Conservation (phyloP, 768 basidiomycete species). For the Boletus pseudo-olivaceus region DNA sequence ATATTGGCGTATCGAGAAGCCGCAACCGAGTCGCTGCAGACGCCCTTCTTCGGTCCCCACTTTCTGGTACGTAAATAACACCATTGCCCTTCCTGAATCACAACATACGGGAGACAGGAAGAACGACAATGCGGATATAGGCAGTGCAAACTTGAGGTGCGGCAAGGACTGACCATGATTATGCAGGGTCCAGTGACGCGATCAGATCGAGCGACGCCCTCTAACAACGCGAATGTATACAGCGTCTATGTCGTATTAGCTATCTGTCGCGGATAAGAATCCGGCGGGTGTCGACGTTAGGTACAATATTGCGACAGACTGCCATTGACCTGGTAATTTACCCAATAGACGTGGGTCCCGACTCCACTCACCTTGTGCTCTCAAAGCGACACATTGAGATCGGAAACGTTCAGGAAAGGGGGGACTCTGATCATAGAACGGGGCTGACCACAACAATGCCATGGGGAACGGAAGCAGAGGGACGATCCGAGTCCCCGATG, state of each 20-base stretch:
- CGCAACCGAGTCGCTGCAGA: not conserved
- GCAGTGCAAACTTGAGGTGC: not conserved
- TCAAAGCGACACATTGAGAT: not conserved
- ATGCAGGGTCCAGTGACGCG: conserved; percentile 21
- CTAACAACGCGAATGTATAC: conserved; percentile 9
- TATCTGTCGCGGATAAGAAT: conserved; percentile 4
- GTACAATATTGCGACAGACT: conserved; percentile 4
- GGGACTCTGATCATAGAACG: not conserved
- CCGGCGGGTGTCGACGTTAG: conserved; percentile 2
- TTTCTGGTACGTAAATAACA: conserved; percentile 6
- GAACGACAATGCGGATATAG: conserved; percentile 3
- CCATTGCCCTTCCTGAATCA: not conserved
- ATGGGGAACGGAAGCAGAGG: not conserved
- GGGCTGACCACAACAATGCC: not conserved
- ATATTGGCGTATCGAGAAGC: not conserved
- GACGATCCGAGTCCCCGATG: not conserved
- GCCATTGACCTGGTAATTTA: not conserved
- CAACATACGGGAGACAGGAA: not conserved
- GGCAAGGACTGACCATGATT: conserved; percentile 4
- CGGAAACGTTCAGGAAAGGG: not conserved
- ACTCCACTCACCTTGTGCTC: conserved; percentile 1
- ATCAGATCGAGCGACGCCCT: conserved; percentile 16
- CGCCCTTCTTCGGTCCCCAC: not conserved
- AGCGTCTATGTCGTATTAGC: conserved; percentile 1
- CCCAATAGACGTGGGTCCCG: not conserved